Percentiles rank a stretch among this genome's conserved stretches.
Conservation (phyloP, 2,329 filamentous ascomycete genomes). For the Cercospora sojina region DNA sequence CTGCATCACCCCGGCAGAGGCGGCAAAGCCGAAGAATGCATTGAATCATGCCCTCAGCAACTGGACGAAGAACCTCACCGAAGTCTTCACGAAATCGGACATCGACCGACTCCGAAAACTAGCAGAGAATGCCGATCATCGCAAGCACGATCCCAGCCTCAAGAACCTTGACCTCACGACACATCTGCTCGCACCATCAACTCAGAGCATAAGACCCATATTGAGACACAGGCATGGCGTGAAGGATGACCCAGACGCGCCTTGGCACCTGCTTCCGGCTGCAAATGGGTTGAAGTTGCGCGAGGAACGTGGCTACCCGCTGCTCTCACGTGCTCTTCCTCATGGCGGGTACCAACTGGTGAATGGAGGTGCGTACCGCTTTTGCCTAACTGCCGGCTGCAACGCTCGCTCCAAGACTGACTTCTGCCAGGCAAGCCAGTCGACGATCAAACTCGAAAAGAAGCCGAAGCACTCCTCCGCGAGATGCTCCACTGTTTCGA, state of each 20-base stretch:
- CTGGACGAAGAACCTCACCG: neutral
- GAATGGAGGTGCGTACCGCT: slow-evolving; percentile 24
- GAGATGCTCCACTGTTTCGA: slow-evolving; percentile 32
- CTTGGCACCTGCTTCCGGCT: slow-evolving; percentile 37
- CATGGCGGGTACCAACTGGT: slow-evolving; percentile 30
- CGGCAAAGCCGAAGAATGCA: neutral
- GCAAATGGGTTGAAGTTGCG: slow-evolving; percentile 35
- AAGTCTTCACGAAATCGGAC: neutral
- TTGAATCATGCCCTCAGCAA: neutral
- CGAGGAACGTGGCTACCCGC: slow-evolving; percentile 32
- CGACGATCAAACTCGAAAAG: slow-evolving; percentile 23
- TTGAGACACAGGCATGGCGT: slow-evolving; percentile 26
- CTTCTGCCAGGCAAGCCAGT: slow-evolving; percentile 25
- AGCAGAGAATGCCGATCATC: neutral
- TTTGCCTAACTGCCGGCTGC: neutral
- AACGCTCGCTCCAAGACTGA: neutral
- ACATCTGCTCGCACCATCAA: neutral
- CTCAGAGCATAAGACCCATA: neutral
- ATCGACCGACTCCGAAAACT: neutral
- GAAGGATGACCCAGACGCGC: slow-evolving; percentile 29
- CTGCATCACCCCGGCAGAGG: neutral
- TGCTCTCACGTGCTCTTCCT: slow-evolving; percentile 31
- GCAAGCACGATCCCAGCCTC: neutral
- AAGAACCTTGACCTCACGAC: neutral
- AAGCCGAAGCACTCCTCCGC: slow-evolving; percentile 27